These are phyloP conservation scores for Clitoria ternatea DNA, from an alignment of 306 rosid genomes.

Conservation along the genomic window DNA sequence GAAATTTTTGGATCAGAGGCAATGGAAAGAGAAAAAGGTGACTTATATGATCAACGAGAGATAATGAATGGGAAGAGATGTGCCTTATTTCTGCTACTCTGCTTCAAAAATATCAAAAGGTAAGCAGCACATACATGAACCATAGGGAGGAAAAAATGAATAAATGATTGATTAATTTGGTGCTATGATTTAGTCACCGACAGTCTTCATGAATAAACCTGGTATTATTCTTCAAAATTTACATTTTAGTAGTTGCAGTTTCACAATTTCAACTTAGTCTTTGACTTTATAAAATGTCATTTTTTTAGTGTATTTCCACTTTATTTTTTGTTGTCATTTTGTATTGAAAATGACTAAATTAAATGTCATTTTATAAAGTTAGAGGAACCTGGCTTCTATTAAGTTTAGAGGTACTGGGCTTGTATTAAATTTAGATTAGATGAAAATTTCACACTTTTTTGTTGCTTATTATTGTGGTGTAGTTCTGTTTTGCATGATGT, in stretches of 20 bases:
- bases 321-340: no score
- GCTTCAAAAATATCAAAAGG: background rate
- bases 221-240: no score
- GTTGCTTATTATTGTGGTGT: conserved; percentile 3
- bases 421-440: background rate
- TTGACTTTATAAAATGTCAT: no score
- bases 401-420: background rate
- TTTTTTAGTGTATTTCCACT: no score
- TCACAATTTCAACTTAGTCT: no score
- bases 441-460: background rate
- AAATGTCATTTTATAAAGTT: no score
- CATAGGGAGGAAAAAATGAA: background rate
- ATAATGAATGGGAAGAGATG: conserved; percentile 4
- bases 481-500: background rate
- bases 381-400: no score
- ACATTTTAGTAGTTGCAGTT: no score
- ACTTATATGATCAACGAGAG: conserved; percentile 35
- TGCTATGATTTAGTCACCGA: background rate
- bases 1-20: conserved; percentile 42
- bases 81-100: background rate
- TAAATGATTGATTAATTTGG: background rate
- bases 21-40: conserved; percentile 54
- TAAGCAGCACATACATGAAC: background rate
- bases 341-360: no score
- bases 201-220: no score